Base-by-base conservation (phyloP, 2,329 filamentous ascomycete species). In the Endoconidiophora polonica region DNA sequence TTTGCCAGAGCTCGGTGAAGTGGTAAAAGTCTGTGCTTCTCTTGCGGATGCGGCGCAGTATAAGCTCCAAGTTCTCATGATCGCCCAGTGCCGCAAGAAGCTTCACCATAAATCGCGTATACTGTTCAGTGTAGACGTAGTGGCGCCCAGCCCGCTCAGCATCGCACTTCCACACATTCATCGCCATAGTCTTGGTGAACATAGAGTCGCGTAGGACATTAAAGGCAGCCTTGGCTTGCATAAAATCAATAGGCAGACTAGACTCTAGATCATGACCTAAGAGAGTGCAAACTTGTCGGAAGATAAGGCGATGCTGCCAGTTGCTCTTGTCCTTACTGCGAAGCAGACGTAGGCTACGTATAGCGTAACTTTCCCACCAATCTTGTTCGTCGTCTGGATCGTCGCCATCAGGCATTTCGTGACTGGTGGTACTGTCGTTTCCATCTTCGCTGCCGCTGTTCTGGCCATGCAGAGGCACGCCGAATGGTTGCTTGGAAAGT, bases 91-190 rank as follows among this genome's bases (percentile, higher is more conserved):
- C 75, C 40, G 82, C 76, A 5, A 94, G 69, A 5, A 94, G 69
- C 49, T 75, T 72, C 10, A 86, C 77, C 63, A 93, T 86, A 59
- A 91, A 91, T 16, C 79, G 78, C 1, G 86, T 82, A 59, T 95
- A 95, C 55, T 83, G 80, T 45, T 85, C 79, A 0, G 86, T 94
- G 61, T 91, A 95, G 37, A 94, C 86, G 59, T 94, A 91, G 62
- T 95, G 88, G 16, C 88, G 77, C 0, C 88, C 88, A 0, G 86
- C 72, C 2, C 75, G 70, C 58, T 95, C 88, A 44, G 84, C 79
- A 56, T 94, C 88, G 37, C 88, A 91, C 57, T 88, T 90, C 88
- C 88, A 95, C 3, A 95, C 86, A 59, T 93, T 90, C 62, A 94
- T 80, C 1, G 84, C 81, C 81, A 94, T 94, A 0, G 86, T 94